Evolutionary conservation across 345 rosid genomes (phyloP), one percentile per base, ranked within the genome.

Genomic region (Gossypium anomalum): DNA sequence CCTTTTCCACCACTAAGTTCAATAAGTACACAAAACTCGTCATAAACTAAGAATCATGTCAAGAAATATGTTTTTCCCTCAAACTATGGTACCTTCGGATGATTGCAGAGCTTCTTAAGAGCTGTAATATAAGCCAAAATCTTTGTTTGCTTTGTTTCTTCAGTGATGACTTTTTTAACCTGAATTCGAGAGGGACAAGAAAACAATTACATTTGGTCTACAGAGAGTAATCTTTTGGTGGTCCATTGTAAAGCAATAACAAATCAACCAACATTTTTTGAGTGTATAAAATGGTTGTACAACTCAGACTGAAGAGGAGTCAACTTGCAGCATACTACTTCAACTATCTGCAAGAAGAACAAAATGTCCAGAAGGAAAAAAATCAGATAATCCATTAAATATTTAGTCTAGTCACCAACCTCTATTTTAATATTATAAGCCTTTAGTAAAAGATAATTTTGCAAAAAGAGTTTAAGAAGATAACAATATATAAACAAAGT

Each of bases 21-120:
- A 38, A 64, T 45, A 44, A 19, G 53, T 45, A 55, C 27, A 67
- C 13, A 13, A 47, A 67, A 47, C 71, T 47, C 41, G 7, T 16
- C 27, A 25, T 3, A 3, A 43, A 49, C 6, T 49, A 69, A 49
- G 72, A 51, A 16, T 49, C 72, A 51, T 49, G 45, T 51, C 44
- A 9, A 69, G 25, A 69, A 69, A 69, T 51, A 22, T 49, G 58
- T 48, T 27, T 22, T 61, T 43, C 49, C 52, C 38, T 4, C 2
- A 41, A 60, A 71, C 3, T 25, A 38, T 47, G 67, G 58, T 78
- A 95, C 99, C 97, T 95, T 95, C 62, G 99, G 99, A 87, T 95
- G 99, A 81, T 95, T 95, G 87, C 99, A 93, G 75, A 95, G 96
- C 92, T 95, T 95, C 87, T 95, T 95, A 62, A 95, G 99, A 80